phyloP scores from a whole-genome alignment of 345 rosid genomes.

The Jatropha curcas region DNA sequence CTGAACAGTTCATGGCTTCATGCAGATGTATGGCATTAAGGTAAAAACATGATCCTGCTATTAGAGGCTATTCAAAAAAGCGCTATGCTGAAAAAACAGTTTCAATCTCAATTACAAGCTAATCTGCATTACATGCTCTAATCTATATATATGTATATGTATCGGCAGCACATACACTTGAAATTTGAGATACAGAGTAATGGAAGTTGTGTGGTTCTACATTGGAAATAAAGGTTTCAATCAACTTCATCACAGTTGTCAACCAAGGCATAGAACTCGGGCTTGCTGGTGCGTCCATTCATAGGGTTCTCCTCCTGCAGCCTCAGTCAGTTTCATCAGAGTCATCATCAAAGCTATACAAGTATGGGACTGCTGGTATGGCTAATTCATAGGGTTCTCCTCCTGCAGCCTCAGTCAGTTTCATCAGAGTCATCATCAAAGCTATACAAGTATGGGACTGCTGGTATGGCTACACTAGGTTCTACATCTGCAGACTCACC shows the following conservation, averaged over 20 bases:
- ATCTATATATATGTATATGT: too few species aligned
- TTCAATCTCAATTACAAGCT: too few species aligned
- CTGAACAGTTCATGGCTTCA: too few species aligned
- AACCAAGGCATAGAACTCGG: constrained; percentile 47
- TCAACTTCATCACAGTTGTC: constrained; percentile 42
- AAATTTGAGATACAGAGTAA: too few species aligned
- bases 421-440: constrained; percentile 53
- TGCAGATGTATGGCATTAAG: not conserved
- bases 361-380: constrained; percentile 27
- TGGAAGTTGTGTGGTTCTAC: not conserved
- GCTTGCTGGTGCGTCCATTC: constrained; percentile 8
- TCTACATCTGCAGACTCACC: constrained; percentile 25
- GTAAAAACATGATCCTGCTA: too few species aligned
- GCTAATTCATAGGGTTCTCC: constrained; percentile 21
- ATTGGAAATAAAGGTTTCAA: constrained; percentile 16
- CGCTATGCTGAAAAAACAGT: too few species aligned
- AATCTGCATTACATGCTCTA: not conserved
- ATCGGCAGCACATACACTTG: too few species aligned
- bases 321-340: constrained; percentile 42
- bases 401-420: constrained; percentile 35
- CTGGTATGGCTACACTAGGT: constrained; percentile 16
- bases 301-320: constrained; percentile 26
- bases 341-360: constrained; percentile 49
- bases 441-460: constrained; percentile 47
- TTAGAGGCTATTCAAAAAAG: too few species aligned